A percentile compares a stretch with the other conserved stretches of the same genome.
phyloP scores from a whole-genome alignment of 495 filamentous ascomycete species.

The Neurospora sp. region DNA sequence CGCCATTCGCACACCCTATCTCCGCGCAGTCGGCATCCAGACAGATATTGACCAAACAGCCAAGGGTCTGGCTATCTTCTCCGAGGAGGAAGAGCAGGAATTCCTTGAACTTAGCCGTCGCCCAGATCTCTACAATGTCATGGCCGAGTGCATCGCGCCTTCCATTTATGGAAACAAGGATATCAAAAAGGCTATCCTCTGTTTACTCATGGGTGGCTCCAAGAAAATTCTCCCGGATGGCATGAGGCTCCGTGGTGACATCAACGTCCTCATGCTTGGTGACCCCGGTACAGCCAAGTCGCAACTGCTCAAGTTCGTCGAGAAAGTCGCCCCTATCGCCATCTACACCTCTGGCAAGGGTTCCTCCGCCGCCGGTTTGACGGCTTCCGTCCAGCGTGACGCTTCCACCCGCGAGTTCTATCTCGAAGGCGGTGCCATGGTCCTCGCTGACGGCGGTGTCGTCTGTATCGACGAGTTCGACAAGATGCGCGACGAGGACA shows the following conservation, averaged over 20 bases:
- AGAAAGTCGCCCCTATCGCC: slow-evolving; percentile 91
- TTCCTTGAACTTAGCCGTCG: slow-evolving; percentile 87
- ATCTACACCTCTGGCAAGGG: slow-evolving; percentile 99
- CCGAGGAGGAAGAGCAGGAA: slow-evolving; percentile 95
- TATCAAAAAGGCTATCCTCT: slow-evolving; percentile 98
- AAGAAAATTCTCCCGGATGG: slow-evolving; percentile 99
- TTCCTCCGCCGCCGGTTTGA: slow-evolving; percentile 95
- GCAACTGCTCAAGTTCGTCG: slow-evolving; percentile 93
- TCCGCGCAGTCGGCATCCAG: slow-evolving; percentile 88
- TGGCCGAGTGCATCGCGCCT: slow-evolving; percentile 88
- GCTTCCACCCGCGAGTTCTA: slow-evolving; percentile 91
- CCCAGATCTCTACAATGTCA: slow-evolving; percentile 82
- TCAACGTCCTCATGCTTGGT: slow-evolving; percentile 94
- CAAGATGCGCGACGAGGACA: slow-evolving; percentile 99
- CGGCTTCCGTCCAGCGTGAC: slow-evolving; percentile 93
- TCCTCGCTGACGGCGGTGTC: slow-evolving; percentile 92
- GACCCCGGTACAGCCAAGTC: slow-evolving; percentile 99
- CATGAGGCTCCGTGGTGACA: slow-evolving; percentile 97
- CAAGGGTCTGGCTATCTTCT: slow-evolving; percentile 77
- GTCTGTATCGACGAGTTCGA: slow-evolving; percentile 99
- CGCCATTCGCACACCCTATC: slow-evolving; percentile 90
- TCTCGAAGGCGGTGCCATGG: slow-evolving; percentile 97
- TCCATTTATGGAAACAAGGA: slow-evolving; percentile 95
- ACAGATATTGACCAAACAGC: slow-evolving; percentile 83
- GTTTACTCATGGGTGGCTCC: slow-evolving; percentile 86